Evolutionary conservation across 768 basidiomycete genomes (phyloP), one percentile per base, ranked within the genome.

Genomic region (Mycena pura): DNA sequence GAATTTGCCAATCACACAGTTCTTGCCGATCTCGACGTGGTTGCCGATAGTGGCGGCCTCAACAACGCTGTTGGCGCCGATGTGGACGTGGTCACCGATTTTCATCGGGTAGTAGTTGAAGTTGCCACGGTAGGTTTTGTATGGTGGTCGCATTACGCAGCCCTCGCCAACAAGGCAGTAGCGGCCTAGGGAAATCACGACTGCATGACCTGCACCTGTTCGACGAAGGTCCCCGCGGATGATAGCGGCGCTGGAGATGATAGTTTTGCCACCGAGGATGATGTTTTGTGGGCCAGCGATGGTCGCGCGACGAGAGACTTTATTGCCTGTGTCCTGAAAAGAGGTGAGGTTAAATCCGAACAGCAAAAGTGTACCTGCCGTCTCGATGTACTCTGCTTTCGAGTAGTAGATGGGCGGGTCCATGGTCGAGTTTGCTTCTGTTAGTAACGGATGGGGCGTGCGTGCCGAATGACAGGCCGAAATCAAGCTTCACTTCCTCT

Each of bases 21-120:
- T 93, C 78, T 92, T 93, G 38, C 96, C 96, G 57, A 99, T 96
- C 71, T 95, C 88, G 47, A 97, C 95, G 65, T 95, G 89, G 69
- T 90, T 93, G 3, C 97, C 96, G 47, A 99, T 95, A 2, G 89
- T 91, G 0, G 96, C 95, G 0, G 97, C 97, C 77, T 99, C 97
- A 21, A 99, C 84, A 52, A 99, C 87, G 40, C 85, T 86, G 65
- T 86, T 85, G n/a, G 91, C 86, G 15, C 96, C 96, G 43, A 99
- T 93, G 63, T 96, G 90, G 22, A 99, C 97, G 71, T 93, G 88
- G 76, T 99, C 96, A 3, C 94, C 93, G 10, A 99, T 88, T 73
- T 96, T 95, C 89, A 98, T 94, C 6, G 96, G 96, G 70, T 99
- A 98, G 76, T 96, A 98, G 71, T 98, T 97, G 81, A 94, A 93